phyloP scores from a whole-genome alignment of 176 grass and related monocot genomes.

The Urochloa ruziziensis region DNA sequence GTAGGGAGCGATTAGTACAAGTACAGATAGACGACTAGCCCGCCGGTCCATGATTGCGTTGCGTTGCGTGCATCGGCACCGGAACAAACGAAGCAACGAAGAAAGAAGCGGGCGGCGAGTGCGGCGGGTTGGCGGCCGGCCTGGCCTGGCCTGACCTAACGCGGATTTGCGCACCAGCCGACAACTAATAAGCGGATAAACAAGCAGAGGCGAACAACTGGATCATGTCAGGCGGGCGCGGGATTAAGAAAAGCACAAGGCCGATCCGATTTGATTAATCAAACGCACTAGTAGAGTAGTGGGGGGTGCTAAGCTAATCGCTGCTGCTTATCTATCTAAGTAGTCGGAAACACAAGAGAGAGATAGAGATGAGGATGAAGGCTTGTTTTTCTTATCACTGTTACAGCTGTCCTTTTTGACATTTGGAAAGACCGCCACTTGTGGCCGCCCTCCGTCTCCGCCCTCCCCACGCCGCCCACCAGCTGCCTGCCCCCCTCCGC shows the following conservation, averaged over 20 bases:
- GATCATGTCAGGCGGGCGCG: neutral
- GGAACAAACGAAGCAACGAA: neutral
- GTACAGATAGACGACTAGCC: too few species aligned
- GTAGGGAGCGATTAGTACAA: too few species aligned
- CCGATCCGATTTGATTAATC: conserved; percentile 18
- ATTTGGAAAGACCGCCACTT: conserved; percentile 65
- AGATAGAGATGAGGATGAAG: neutral
- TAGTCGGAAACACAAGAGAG: conserved; percentile 16
- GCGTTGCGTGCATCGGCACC: conserved; percentile 17
- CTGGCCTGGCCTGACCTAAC: conserved; percentile 20
- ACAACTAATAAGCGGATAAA: conserved; percentile 27
- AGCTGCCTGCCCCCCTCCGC: neutral
- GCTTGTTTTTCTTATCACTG: conserved; percentile 58
- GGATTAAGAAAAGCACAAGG: neutral
- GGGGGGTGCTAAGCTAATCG: neutral
- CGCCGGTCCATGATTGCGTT: conserved; percentile 18
- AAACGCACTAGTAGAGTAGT: neutral
- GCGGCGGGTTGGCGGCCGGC: neutral
- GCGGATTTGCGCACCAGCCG: conserved; percentile 40
- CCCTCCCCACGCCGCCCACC: neutral
- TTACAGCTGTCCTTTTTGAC: conserved; percentile 59
- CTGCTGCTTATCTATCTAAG: conserved; percentile 58
- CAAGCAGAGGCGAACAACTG: conserved; percentile 23
- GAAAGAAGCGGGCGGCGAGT: neutral
- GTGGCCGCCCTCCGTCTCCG: conserved; percentile 32